These are phyloP conservation scores for Suhomyces ambrosiae DNA, from an alignment of 1,139 yeast species.

Conservation along the genomic window DNA sequence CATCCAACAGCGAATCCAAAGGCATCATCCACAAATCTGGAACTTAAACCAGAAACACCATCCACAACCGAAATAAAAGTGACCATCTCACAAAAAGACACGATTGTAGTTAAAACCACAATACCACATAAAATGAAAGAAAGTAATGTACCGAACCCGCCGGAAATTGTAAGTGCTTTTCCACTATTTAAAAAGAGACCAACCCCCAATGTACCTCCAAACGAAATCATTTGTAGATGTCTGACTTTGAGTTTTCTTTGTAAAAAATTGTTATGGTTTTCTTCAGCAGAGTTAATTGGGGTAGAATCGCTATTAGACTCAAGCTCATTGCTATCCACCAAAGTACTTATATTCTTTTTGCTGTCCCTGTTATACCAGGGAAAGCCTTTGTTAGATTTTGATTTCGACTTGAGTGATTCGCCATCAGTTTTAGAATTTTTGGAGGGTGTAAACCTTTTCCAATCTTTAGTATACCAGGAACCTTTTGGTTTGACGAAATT, in stretches of 20 bases:
- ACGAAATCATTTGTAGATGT: constrained; percentile 78
- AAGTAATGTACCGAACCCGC: constrained; percentile 77
- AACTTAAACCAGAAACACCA: constrained; percentile 73
- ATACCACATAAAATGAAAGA: constrained; percentile 71
- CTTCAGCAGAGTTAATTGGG: constrained; percentile 3
- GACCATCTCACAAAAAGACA: constrained; percentile 84
- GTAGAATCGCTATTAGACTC: constrained; percentile 5
- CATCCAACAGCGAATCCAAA: constrained; percentile 84
- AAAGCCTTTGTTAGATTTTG: constrained; percentile 7
- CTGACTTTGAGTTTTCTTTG: constrained; percentile 65
- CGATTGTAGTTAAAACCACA: constrained; percentile 67
- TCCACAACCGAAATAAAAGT: constrained; percentile 81
- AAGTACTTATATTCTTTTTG: constrained; percentile 8
- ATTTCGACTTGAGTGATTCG: constrained; percentile 10
- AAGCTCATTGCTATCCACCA: constrained; percentile 12
- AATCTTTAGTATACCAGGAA: constrained; percentile 17
- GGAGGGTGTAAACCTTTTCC: constrained; percentile 7
- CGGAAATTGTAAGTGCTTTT: constrained; percentile 73
- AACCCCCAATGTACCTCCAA: constrained; percentile 86
- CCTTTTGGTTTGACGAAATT: constrained; percentile 15
- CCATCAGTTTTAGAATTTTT: constrained; percentile 11
- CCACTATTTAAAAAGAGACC: constrained; percentile 79
- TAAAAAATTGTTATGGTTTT: constrained; percentile 17
- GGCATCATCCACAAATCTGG: constrained; percentile 82
- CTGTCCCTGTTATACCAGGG: constrained; percentile 7